Conservation (phyloP, 495 filamentous ascomycete genomes). For the Podospora pseudoanserina region DNA sequence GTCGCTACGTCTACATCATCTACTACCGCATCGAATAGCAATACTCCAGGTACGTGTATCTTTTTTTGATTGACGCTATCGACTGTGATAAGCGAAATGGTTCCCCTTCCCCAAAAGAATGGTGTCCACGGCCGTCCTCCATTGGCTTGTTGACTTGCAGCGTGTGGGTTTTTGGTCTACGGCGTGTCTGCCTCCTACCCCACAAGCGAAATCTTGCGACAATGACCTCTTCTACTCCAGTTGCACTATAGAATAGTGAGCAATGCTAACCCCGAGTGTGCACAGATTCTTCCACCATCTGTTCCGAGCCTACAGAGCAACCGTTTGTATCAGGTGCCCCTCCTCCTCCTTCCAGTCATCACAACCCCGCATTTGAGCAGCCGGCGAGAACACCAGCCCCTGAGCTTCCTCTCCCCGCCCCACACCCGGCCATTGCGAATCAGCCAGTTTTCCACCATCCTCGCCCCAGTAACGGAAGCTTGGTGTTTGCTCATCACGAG, state of each 20-base stretch:
- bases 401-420: slow-evolving; percentile 10
- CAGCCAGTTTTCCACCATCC: slow-evolving; percentile 31
- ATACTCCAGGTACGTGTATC: neutral
- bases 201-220: no score
- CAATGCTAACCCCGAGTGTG: neutral
- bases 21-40: neutral
- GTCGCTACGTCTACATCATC: neutral
- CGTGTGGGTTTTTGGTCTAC: no score
- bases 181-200: no score
- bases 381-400: slow-evolving; percentile 2
- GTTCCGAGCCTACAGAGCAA: slow-evolving; percentile 9
- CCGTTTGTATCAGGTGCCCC: slow-evolving; percentile 12
- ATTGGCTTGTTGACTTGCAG: no score
- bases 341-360: slow-evolving; percentile 12
- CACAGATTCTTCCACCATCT: slow-evolving; percentile 19
- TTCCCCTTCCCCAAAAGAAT: no score
- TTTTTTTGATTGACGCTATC: neutral
- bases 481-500: slow-evolving; percentile 43
- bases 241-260: neutral
- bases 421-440: slow-evolving; percentile 17
- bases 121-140: no score
- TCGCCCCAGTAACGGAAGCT: slow-evolving; percentile 43
- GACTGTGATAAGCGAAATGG: no score
- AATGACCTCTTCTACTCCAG: no score
- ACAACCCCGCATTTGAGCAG: slow-evolving; percentile 11